Evolutionary conservation across 805 yeast species (phyloP).

Genomic region (Isabelozyma pseudorhagii): DNA sequence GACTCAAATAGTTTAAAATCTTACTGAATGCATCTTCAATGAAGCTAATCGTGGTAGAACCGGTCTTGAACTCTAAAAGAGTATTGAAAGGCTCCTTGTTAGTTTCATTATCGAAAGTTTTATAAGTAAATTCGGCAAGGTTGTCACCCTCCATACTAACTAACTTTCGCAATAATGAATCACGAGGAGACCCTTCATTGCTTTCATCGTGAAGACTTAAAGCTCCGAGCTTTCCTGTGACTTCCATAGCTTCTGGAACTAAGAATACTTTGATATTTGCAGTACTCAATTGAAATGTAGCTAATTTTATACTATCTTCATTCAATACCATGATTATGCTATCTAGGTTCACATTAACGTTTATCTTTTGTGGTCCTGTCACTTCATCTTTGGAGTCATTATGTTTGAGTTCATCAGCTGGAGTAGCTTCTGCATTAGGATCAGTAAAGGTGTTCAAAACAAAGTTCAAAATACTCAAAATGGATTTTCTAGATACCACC

Average conservation of each 20-base stretch:
- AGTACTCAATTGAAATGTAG: conserved; percentile 70
- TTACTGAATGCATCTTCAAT: conserved; percentile 76
- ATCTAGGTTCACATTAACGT: conserved; percentile 63
- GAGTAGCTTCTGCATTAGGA: conserved; percentile 64
- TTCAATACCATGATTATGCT: conserved; percentile 73
- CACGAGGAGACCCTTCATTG: conserved; percentile 56
- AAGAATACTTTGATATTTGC: conserved; percentile 67
- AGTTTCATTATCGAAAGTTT: conserved; percentile 63
- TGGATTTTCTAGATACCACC: conserved; percentile 72
- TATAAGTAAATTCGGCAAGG: conserved; percentile 78
- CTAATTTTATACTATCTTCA: conserved; percentile 79
- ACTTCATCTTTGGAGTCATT: conserved; percentile 55
- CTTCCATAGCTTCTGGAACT: conserved; percentile 74
- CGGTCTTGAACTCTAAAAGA: conserved; percentile 60
- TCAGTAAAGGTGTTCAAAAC: conserved; percentile 83
- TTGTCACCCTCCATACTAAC: conserved; percentile 79
- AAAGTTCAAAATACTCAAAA: conserved; percentile 76
- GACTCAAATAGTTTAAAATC: conserved; percentile 63
- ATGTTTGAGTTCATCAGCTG: conserved; percentile 70
- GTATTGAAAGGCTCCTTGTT: conserved; percentile 53
- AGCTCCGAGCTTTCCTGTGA: conserved; percentile 73
- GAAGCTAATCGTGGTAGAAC: conserved; percentile 72
- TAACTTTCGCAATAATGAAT: conserved; percentile 59
- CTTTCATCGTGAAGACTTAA: conserved; percentile 74
- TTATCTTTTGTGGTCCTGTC: conserved; percentile 70